Base-by-base conservation (phyloP, 1,284 basidiomycete species). In the Sphaerobolus stellatus region DNA sequence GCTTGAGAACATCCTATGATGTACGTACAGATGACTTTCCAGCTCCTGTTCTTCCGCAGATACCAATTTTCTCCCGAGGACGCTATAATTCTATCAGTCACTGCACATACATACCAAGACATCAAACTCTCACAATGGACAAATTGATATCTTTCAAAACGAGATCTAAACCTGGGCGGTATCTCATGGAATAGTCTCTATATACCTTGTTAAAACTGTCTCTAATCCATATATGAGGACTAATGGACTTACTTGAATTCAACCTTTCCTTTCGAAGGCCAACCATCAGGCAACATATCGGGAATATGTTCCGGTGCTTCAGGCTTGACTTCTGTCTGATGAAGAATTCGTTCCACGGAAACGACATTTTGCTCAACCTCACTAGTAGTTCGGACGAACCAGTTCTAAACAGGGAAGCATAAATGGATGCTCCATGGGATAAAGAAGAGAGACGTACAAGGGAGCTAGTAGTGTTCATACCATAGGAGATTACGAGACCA, bases 291-390 rank as follows among this genome's bases (percentile, higher is more conserved):
- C 56, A 85, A 80, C 22, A 71, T 75, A 20, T 86, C 85, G 0
- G 83, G 79, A 8, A 90, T 74, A 59, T 90, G 86, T 57, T 82
- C 81, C 0, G 92, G 84, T 2, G 90, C 90, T 68, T 96, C 94
- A 0, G 86, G 75, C 13, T 75, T 66, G n/a, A 94, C 72, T n/a
- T 86, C 76, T 27, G 88, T 85, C 66, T 96, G 86, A 58, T 87
- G 82, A 38, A 84, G 63, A 56, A 90, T 85, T 8, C 88, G 78
- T 69, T 92, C 91, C 7, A 91, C 89, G 59, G 91, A 93, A 58
- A 95, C 92, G 62, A 97, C 89, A 66, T 95, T 96, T 68, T 93
- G 91, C 70, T 97, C 94, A 13, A 96, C 91, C 64, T 98, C 94
- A 57, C 89, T 92, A 0, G 91, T 90, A 14, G 85, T 87, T 43